Evolutionary conservation across 2,329 filamentous ascomycete species (phyloP).

Genomic region (Colletotrichum plurivorum): DNA sequence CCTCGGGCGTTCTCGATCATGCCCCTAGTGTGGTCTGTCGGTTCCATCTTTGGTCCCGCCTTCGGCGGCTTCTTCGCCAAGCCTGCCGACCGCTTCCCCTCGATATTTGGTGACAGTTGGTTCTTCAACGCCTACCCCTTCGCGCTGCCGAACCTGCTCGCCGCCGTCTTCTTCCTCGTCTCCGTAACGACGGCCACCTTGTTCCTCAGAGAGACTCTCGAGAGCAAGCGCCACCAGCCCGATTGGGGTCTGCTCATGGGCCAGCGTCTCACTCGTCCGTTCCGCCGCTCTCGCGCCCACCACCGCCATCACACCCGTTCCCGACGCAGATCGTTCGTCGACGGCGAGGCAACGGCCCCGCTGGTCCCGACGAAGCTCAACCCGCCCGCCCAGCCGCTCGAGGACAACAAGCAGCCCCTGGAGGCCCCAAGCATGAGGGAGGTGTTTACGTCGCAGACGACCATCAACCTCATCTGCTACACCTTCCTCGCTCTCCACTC

Average conservation of each 20-base stretch:
- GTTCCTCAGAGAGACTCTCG: slow-evolving; percentile 90
- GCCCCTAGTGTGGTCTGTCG: slow-evolving; percentile 91
- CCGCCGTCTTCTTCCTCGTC: slow-evolving; percentile 81
- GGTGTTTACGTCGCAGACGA: slow-evolving; percentile 81
- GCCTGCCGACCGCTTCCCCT: slow-evolving; percentile 81
- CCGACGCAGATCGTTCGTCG: slow-evolving; percentile 65
- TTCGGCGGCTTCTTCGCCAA: slow-evolving; percentile 91
- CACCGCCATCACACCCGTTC: slow-evolving; percentile 44
- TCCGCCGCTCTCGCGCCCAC: slow-evolving; percentile 45
- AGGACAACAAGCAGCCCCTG: slow-evolving; percentile 36
- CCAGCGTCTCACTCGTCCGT: slow-evolving; percentile 67
- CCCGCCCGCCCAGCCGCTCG: slow-evolving; percentile 43
- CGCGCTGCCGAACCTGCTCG: slow-evolving; percentile 85
- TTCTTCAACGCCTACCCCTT: slow-evolving; percentile 87
- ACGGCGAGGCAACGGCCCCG: slow-evolving; percentile 70
- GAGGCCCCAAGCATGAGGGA: slow-evolving; percentile 63
- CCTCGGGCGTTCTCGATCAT: slow-evolving; percentile 93
- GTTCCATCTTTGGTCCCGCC: slow-evolving; percentile 87
- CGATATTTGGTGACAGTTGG: slow-evolving; percentile 74
- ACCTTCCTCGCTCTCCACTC: slow-evolving; percentile 86
- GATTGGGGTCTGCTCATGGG: slow-evolving; percentile 87
- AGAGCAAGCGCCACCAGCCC: slow-evolving; percentile 73
- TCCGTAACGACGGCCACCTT: slow-evolving; percentile 81
- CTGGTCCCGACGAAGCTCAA: slow-evolving; percentile 59
- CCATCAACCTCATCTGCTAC: slow-evolving; percentile 83